Percentiles rank a stretch among this genome's conserved stretches.
These are phyloP conservation scores for Quercus alba DNA, from an alignment of 306 rosid species.

Conservation along the genomic window DNA sequence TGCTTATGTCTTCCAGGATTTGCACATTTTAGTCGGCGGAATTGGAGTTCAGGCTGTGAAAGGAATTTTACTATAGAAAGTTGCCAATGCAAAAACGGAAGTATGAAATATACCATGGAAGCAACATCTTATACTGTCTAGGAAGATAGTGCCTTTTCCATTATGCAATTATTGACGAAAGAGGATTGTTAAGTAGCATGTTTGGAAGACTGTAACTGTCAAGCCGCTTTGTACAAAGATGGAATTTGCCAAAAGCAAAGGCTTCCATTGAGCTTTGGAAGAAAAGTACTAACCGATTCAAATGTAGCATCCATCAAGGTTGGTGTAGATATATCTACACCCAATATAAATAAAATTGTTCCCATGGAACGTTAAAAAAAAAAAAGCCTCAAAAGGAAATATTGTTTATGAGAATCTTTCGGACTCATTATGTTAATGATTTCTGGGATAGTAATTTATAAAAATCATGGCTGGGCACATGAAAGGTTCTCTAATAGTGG, in stretches of 20 bases:
- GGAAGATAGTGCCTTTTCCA: not conserved
- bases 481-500: not conserved
- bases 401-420: slow-evolving; percentile 1
- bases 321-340: not conserved
- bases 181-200: slow-evolving; percentile 17
- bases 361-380: not conserved
- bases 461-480: not conserved
- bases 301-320: slow-evolving; percentile 21
- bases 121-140: not conserved
- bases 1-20: not conserved
- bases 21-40: not conserved
- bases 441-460: not conserved
- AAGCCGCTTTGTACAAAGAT: not conserved
- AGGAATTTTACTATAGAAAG: too few species aligned
- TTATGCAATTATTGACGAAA: not conserved
- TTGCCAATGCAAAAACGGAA: not conserved
- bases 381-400: not conserved
- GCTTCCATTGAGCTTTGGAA: slow-evolving; percentile 24
- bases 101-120: not conserved
- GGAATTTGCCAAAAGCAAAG: slow-evolving; percentile 11
- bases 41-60: not conserved
- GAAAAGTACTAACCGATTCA: not conserved
- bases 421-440: slow-evolving; percentile 4
- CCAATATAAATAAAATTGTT: not conserved
- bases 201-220: not conserved